A percentile compares a stretch with the other conserved stretches of the same genome.
Conservation (phyloP, 2,329 filamentous ascomycete species). For the Corynespora cassiicola region DNA sequence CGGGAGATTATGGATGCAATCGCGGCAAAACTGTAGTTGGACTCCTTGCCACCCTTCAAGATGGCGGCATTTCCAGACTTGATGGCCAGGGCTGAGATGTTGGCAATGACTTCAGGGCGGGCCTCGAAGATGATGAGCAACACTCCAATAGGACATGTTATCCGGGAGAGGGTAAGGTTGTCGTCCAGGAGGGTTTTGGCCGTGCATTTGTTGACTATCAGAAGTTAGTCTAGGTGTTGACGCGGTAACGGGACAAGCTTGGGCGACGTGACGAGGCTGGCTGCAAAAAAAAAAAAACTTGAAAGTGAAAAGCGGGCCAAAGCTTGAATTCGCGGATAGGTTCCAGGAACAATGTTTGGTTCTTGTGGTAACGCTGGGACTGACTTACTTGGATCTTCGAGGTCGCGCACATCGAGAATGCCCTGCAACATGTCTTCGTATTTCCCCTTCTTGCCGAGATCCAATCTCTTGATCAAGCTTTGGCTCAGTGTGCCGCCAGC, state of each 20-base stretch:
- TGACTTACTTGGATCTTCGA: slow-evolving; percentile 82
- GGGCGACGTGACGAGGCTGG: no score
- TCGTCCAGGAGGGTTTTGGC: slow-evolving; percentile 87
- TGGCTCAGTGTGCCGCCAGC: slow-evolving; percentile 77
- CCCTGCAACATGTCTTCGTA: slow-evolving; percentile 98
- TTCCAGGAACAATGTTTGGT: no score
- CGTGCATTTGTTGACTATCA: slow-evolving; percentile 79
- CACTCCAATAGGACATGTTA: slow-evolving; percentile 95
- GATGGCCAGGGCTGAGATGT: slow-evolving; percentile 93
- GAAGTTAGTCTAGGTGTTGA: slow-evolving; percentile 14
- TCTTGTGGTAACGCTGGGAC: slow-evolving; percentile 1
- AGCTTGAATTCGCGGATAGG: no score
- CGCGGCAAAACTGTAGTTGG: slow-evolving; percentile 89
- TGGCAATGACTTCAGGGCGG: slow-evolving; percentile 96
- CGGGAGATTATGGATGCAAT: slow-evolving; percentile 85
- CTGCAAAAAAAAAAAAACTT: no score
- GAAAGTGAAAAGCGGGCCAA: no score
- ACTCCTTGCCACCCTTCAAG: slow-evolving; percentile 96
- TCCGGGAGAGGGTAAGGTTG: slow-evolving; percentile 81
- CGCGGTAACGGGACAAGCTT: no score
- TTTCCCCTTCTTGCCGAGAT: slow-evolving; percentile 85
- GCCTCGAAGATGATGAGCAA: slow-evolving; percentile 98
- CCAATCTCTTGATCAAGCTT: slow-evolving; percentile 86
- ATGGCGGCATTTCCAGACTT: slow-evolving; percentile 98
- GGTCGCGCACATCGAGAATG: slow-evolving; percentile 82